Evolutionary conservation across 2,329 filamentous ascomycete genomes (phyloP), one percentile per base, ranked within the genome.

Genomic region (Ophiostoma montium): DNA sequence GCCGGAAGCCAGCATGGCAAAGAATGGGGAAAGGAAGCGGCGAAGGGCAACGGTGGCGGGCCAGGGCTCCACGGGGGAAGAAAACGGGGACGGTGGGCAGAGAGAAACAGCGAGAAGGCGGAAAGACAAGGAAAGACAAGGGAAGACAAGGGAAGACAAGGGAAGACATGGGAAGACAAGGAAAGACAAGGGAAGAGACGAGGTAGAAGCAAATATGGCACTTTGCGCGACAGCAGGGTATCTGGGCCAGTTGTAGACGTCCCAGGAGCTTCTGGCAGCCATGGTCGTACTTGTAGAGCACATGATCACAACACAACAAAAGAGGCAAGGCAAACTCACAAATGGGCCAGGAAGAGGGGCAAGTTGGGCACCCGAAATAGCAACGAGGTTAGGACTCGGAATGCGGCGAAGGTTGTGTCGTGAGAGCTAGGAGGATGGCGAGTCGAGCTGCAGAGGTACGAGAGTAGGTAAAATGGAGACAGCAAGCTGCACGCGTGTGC

Each of bases 151-250:
- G 16, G 16, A 46, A 46, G 36, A 46, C 35, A 47, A 23, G 32
- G 6, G 31, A 23, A 23, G 39, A 35, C 32, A 38, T 46, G 35
- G 36, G 12, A 35, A 41, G 31, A 23, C 27, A 23, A 8, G n/a
- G n/a, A n/a, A n/a, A n/a, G n/a, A n/a, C n/a, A n/a, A n/a, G n/a
- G n/a, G n/a, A n/a, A n/a, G n/a, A n/a, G n/a, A n/a, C n/a, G n/a
- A n/a, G n/a, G n/a, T 27, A 42, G 47, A 45, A 44, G 47, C 41
- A 48, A 23, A 44, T 23, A 21, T n/a, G n/a, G n/a, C n/a, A n/a
- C n/a, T n/a, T n/a, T n/a, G n/a, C n/a, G n/a, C n/a, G n/a, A n/a
- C n/a, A n/a, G n/a, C n/a, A n/a, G n/a, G n/a, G n/a, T n/a, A n/a
- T n/a, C n/a, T n/a, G n/a, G n/a, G n/a, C n/a, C n/a, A n/a, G n/a